Evolutionary conservation across 2,329 filamentous ascomycete genomes (phyloP).

Genomic region (Aspergillus sergii): DNA sequence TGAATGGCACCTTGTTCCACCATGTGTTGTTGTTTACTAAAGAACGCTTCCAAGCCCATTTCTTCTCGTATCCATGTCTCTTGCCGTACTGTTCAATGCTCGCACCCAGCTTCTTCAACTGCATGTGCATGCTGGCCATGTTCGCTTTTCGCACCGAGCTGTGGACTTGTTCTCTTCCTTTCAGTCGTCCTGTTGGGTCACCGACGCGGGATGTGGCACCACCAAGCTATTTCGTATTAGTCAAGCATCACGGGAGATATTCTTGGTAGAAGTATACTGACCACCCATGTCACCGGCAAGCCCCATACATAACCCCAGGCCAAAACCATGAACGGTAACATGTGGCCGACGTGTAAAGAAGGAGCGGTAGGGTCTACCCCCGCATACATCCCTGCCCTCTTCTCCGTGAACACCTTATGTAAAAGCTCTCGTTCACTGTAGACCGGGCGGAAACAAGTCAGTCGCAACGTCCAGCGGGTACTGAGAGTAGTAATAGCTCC

Average conservation of each 20-base stretch:
- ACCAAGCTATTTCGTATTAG: slow-evolving; percentile 44
- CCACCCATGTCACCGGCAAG: slow-evolving; percentile 48
- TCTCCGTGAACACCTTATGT: slow-evolving; percentile 48
- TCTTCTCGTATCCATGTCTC: slow-evolving; percentile 65
- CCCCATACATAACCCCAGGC: slow-evolving; percentile 54
- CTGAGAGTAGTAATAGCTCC: background rate
- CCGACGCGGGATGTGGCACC: slow-evolving; percentile 50
- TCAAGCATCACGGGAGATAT: background rate
- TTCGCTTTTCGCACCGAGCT: slow-evolving; percentile 47
- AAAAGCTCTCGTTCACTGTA: slow-evolving; percentile 46
- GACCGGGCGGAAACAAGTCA: slow-evolving; percentile 9
- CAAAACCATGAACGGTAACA: slow-evolving; percentile 54
- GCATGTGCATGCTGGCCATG: slow-evolving; percentile 52
- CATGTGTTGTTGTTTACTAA: slow-evolving; percentile 82
- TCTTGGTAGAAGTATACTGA: slow-evolving; percentile 28
- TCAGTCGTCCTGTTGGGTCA: slow-evolving; percentile 49
- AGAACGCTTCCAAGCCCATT: slow-evolving; percentile 67
- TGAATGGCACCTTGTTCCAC: slow-evolving; percentile 71
- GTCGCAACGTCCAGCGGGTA: slow-evolving; percentile 3
- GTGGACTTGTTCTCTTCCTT: slow-evolving; percentile 41
- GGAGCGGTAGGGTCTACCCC: slow-evolving; percentile 54
- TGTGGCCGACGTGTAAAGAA: slow-evolving; percentile 54
- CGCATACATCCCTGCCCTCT: slow-evolving; percentile 50
- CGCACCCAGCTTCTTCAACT: slow-evolving; percentile 65
- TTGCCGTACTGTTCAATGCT: slow-evolving; percentile 70